Evolutionary conservation across 1,139 yeast species (phyloP), one percentile per base, ranked within the genome.

Genomic region (Pichia terricola): DNA sequence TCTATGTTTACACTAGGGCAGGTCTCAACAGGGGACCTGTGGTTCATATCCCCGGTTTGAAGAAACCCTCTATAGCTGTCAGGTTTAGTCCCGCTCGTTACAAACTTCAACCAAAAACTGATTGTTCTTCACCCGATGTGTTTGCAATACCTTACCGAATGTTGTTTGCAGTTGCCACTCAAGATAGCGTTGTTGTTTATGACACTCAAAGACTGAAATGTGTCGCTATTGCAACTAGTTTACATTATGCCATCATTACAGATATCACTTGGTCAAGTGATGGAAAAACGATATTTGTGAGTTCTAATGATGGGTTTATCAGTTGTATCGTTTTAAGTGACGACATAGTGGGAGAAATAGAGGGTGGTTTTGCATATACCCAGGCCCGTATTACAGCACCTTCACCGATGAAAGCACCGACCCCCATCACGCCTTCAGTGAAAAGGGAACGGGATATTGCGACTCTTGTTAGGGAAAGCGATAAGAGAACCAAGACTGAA

Each of bases 271-370:
- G 98, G 98, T 74, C 84, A 37, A 64, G 67, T 3, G 87, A 84
- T 59, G 98, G 97, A 0, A 64, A 65, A n/a, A 66, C 75, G 22
- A 63, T 91, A 28, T 67, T 89, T 51, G 72, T 83, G 32, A 78
- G 95, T n/a, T 85, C 96, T 0, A 83, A 95, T 0, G 99, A 94
- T 62, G 98, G 98, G 26, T 89, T 87, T 57, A 85, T 96, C 55
- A 83, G 96, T 1, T 72, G 73, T 36, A 62, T 87, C 3, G 77
- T 85, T 46, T 73, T 62, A 4, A 47, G 54, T 28, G 55, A 53
- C 7, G 42, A 46, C 4, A 39, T 61, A 3, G 39, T 55, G 9
- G 62, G 63, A 2, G 42, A 34, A 4, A 26, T 45, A 11, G 40
- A 35, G 26, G 51, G 52, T 2, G 46, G 42, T 5, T 46, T 48